Evolutionary conservation across 2,329 filamentous ascomycete genomes (phyloP).

Genomic region (Leptodontidium sp.): DNA sequence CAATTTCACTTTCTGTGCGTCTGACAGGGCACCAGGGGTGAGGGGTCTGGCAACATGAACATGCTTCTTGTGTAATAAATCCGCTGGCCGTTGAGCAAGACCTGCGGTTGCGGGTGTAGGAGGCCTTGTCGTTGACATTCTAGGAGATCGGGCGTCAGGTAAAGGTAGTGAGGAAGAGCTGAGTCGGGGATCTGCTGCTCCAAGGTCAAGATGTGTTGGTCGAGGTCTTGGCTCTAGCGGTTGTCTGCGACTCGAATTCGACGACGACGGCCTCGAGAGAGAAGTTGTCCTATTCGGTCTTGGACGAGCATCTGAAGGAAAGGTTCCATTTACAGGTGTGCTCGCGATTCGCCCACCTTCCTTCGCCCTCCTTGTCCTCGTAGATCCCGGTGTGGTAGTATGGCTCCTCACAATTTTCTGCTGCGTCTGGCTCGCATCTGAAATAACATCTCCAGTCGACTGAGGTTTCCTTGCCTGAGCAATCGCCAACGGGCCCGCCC

Average conservation of each 20-base stretch:
- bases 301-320: constrained; percentile 34
- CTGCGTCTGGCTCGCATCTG: constrained; percentile 59
- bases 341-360: constrained; percentile 51
- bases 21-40: constrained; percentile 68
- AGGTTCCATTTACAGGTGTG: constrained; percentile 47
- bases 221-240: constrained; percentile 39
- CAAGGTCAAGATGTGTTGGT: constrained; percentile 43
- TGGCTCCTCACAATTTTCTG: constrained; percentile 72
- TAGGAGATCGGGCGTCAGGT: constrained; percentile 66
- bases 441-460: constrained; percentile 66
- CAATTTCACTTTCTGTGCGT: constrained; percentile 73
- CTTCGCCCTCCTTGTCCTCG: constrained; percentile 54
- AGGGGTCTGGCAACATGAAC: constrained; percentile 67
- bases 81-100: constrained; percentile 54
- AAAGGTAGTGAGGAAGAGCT: constrained; percentile 74
- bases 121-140: constrained; percentile 58
- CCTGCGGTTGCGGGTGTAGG: constrained; percentile 65
- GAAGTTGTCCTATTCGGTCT: constrained; percentile 27
- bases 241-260: constrained; percentile 36
- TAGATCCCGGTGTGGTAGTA: constrained; percentile 65
- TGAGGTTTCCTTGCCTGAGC: constrained; percentile 82
- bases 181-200: constrained; percentile 63
- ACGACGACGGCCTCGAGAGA: constrained; percentile 39
- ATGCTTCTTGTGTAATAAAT: constrained; percentile 61
- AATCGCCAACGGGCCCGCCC: constrained; percentile 82